A percentile compares a stretch with the other conserved stretches of the same genome.
These are phyloP conservation scores for Sporothrix inflata DNA, from an alignment of 2,329 filamentous ascomycete genomes.

Conservation along the genomic window DNA sequence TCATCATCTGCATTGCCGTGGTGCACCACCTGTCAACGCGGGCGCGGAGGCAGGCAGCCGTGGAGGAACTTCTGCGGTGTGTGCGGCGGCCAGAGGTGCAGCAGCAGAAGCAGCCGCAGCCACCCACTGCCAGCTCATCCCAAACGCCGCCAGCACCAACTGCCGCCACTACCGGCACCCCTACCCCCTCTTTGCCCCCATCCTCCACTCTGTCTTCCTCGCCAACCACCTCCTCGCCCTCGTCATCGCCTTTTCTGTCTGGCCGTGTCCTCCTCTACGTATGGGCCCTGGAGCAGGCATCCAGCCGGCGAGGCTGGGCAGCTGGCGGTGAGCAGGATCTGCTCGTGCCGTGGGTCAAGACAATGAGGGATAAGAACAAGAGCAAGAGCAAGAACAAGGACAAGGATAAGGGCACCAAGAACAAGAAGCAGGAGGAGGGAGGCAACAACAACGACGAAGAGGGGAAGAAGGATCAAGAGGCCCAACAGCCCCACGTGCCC, in stretches of 20 bases:
- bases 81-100: constrained; percentile 46
- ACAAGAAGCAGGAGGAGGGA: constrained; percentile 7
- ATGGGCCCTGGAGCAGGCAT: constrained; percentile 92
- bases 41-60: constrained; percentile 70
- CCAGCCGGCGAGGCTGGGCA: constrained; percentile 86
- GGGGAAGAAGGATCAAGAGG: not conserved
- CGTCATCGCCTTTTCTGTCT: constrained; percentile 34
- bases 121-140: not conserved
- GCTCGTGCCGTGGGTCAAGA: constrained; percentile 86
- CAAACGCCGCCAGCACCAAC: constrained; percentile 6
- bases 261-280: constrained; percentile 83
- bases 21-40: constrained; percentile 88
- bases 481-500: constrained; percentile 37
- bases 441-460: not conserved
- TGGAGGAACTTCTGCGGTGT: constrained; percentile 70
- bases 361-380: constrained; percentile 29
- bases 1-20: constrained; percentile 91
- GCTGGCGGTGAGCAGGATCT: constrained; percentile 83
- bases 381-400: constrained; percentile 17
- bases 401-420: constrained; percentile 24
- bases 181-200: constrained; percentile 9
- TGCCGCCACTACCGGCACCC: not conserved
- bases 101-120: constrained; percentile 15
- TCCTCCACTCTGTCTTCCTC: not conserved
- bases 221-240: not conserved